Evolutionary conservation across 768 basidiomycete species (phyloP).

Genomic region (Phlegmacium glaucopus): DNA sequence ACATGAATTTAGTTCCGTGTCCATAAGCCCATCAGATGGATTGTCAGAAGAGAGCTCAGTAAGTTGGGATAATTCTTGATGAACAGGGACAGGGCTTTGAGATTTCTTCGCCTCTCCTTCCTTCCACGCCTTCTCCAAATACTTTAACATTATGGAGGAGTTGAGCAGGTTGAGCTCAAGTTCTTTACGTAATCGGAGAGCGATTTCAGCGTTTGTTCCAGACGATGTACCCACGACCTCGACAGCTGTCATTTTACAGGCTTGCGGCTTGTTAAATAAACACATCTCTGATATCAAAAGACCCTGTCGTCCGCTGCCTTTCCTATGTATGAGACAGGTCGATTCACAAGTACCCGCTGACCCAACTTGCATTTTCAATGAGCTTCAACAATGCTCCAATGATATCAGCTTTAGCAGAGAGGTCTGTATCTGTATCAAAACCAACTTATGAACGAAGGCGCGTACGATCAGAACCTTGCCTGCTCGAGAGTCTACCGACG

Average conservation of each 20-base stretch:
- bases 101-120: slow-evolving; percentile 25
- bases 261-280: no score
- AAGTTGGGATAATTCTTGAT: neutral
- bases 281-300: neutral
- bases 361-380: slow-evolving; percentile 13
- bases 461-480: slow-evolving; percentile 48
- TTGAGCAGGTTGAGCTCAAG: neutral
- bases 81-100: slow-evolving; percentile 12
- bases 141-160: slow-evolving; percentile 38
- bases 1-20: neutral
- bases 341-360: neutral
- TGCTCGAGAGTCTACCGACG: slow-evolving; percentile 69
- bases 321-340: neutral
- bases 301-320: neutral
- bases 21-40: neutral
- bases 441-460: slow-evolving; percentile 33
- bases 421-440: slow-evolving; percentile 17
- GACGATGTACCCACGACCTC: no score
- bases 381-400: slow-evolving; percentile 55
- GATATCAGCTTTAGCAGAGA: slow-evolving; percentile 30
- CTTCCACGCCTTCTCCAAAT: slow-evolving; percentile 50
- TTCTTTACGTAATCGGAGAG: neutral
- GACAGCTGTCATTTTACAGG: no score
- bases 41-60: neutral
- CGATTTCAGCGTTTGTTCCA: no score